These are phyloP conservation scores for Pseudonitzschia multiseries DNA, from an alignment of 108 stramenopile genomes.

Conservation along the genomic window DNA sequence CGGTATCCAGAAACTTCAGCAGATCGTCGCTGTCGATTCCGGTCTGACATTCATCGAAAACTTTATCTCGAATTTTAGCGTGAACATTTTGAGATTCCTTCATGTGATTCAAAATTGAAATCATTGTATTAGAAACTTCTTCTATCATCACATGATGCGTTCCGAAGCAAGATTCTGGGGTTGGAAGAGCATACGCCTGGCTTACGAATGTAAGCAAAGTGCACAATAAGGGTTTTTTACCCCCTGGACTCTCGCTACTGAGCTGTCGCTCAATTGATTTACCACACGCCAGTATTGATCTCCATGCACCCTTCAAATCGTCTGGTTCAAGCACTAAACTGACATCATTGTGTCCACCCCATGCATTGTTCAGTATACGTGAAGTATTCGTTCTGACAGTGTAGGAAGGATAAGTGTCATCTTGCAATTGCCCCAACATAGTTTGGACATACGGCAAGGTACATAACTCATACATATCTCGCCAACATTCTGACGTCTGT, in stretches of 20 bases:
- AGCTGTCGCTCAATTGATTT: constrained; percentile 32
- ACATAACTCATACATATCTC: constrained; percentile 15
- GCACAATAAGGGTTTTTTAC: constrained; percentile 19
- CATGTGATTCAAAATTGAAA: constrained; percentile 27
- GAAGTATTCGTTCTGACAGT: background rate
- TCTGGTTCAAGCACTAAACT: constrained; percentile 14
- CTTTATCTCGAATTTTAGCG: constrained; percentile 35
- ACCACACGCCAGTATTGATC: constrained; percentile 29
- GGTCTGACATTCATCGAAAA: constrained; percentile 46
- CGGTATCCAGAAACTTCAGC: constrained; percentile 44
- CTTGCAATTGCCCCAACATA: constrained; percentile 18
- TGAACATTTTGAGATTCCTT: constrained; percentile 27
- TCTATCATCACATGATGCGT: constrained; percentile 31
- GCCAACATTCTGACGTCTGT: constrained; percentile 20
- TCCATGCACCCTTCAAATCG: constrained; percentile 38
- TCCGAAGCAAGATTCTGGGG: constrained; percentile 35
- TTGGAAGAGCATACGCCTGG: constrained; percentile 27
- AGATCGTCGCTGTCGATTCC: constrained; percentile 66
- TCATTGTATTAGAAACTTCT: constrained; percentile 27
- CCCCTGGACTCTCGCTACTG: background rate
- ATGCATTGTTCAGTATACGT: background rate
- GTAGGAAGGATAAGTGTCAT: constrained; percentile 1
- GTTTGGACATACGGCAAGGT: constrained; percentile 4
- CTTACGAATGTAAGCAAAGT: constrained; percentile 22
- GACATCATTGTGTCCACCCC: background rate